Evolutionary conservation across 164 flowering plant species (phyloP).

Genomic region (Aristolochia contorta): DNA sequence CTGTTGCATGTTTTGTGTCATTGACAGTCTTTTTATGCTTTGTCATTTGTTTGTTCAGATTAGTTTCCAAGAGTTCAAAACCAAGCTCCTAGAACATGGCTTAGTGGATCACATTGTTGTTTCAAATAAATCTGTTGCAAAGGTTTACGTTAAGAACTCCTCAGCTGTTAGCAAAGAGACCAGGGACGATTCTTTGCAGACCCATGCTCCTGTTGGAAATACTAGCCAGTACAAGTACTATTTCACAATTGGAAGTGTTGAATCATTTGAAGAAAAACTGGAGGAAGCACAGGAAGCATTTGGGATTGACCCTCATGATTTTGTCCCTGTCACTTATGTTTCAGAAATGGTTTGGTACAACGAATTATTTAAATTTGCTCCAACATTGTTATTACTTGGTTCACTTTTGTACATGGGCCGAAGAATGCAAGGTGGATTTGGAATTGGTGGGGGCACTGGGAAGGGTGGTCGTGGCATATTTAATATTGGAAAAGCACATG

Average conservation of each 20-base stretch:
- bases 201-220: slow-evolving; percentile 25
- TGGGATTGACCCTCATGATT: slow-evolving; percentile 74
- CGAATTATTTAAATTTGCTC: slow-evolving; percentile 71
- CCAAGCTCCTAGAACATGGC: slow-evolving; percentile 85
- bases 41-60: slow-evolving; percentile 35
- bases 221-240: slow-evolving; percentile 61
- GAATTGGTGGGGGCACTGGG: slow-evolving; percentile 69
- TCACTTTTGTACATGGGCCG: slow-evolving; percentile 63
- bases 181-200: slow-evolving; percentile 26
- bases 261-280: slow-evolving; percentile 88
- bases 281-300: slow-evolving; percentile 91
- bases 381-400: slow-evolving; percentile 64
- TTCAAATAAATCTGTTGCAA: slow-evolving; percentile 81
- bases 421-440: slow-evolving; percentile 76
- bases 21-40: not conserved
- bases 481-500: slow-evolving; percentile 81
- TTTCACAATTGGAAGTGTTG: slow-evolving; percentile 88
- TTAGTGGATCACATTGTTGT: slow-evolving; percentile 79
- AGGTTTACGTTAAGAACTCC: slow-evolving; percentile 55
- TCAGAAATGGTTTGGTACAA: slow-evolving; percentile 77
- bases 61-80: slow-evolving; percentile 86
- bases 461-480: slow-evolving; percentile 81
- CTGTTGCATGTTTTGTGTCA: not conserved
- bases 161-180: slow-evolving; percentile 28
- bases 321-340: slow-evolving; percentile 76